Evolutionary conservation across 1,284 basidiomycete genomes (phyloP), one percentile per base, ranked within the genome.

Genomic region (Cystobasidium slooffiae): DNA sequence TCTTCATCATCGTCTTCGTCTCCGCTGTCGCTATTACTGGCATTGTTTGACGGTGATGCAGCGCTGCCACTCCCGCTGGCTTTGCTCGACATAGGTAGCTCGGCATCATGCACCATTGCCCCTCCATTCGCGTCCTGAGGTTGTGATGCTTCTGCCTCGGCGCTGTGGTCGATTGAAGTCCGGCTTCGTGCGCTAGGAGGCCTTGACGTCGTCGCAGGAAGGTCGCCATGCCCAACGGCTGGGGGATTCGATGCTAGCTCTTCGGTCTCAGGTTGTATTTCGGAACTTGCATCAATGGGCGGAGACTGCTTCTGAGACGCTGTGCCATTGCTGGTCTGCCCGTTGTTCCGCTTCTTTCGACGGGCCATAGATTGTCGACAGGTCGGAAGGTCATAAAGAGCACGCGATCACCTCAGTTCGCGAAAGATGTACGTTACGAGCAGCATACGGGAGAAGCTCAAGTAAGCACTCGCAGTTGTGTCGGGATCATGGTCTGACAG

Each of bases 1-100:
- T 74, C 78, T 1, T 66, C 67, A 0, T 73, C 62, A 12, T 77
- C 76, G n/a, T 74, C 75, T n/a, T 70, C 70, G 16, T 58, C 68
- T 24, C 76, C 77, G 0, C 72, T 46, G 41, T 69, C 67, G 20
- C 39, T 31, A 4, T 64, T 44, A 18, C 39, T 43, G 39, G 31
- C 43, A n/a, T 16, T 39, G 22, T 46, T n/a, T 1, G 68, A 39
- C 58, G 22, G 56, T 31, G n/a, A 56, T n/a, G 10, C 55, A 37
- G 43, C 68, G 39, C n/a, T 49, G 47, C 56, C 58, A 44, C 43
- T 58, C 43, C 46, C 46, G 18, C 41, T 46, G 39, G 43, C 55
- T 22, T 55, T 43, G 24, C 49, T 43, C 3, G 66, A 46, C 20
- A 37, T 9, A 18, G 37, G 18, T 41, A 46, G 31, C 12, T 56